Evolutionary conservation across 768 basidiomycete species (phyloP), one percentile per base, ranked within the genome.

Genomic region (Amanita brunnescens): DNA sequence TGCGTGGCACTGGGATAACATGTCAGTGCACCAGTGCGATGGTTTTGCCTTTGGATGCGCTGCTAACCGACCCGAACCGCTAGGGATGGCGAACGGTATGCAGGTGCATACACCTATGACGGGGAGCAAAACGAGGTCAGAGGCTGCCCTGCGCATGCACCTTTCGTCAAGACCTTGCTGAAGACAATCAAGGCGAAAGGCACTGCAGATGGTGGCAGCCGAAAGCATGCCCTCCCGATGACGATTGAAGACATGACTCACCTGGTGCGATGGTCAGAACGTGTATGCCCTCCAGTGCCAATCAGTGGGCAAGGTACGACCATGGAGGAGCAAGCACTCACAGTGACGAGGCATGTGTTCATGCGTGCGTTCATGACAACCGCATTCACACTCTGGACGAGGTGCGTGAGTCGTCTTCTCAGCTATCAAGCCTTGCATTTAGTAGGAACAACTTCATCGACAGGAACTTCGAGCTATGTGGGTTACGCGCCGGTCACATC

Each of bases 181-280:
- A 29, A 45, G 6, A 16, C 16, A n/a, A 14, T 30, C 43, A 6
- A 6, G 26, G 43, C n/a, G 3, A 29, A 45, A 32, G 13, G 9
- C 6, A 8, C 26, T 29, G n/a, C 26, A 45, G 43, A n/a, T n/a
- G 2, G 20, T 6, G 20, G 43, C n/a, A 33, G 45, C 3, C 61
- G 61, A 2, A 53, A 60, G 30, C 68, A 72, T 54, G 67, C 65
- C 0, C 58, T 64, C 18, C 64, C 65, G 2, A 67, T 66, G 43
- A 57, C 59, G n/a, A 56, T 63, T 6, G 64, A 68, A 37, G 68
- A 69, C 20, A 55, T 70, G 32, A 23, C 55, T 20, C 50, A 41
- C 21, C 39, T 65, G 16, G 62, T 69, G 58, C 24, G 21, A 8
- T 67, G 60, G 57, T 70, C 67, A 7, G 49, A 61, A 18, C 24